phyloP scores from a whole-genome alignment of 2,329 filamentous ascomycete genomes.

The Scorias spongiosa region DNA sequence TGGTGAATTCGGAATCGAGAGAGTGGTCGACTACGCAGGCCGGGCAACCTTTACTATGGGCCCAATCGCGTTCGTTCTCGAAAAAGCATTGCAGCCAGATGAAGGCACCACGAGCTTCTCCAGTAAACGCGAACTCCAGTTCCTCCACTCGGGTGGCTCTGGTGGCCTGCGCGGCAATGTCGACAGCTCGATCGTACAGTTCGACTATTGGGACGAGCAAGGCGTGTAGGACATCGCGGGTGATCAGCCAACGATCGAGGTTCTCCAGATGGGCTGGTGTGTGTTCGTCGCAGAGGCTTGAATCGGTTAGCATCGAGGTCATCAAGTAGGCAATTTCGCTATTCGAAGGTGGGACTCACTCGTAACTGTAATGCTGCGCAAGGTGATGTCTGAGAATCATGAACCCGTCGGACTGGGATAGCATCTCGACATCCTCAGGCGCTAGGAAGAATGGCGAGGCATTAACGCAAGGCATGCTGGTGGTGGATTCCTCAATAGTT shows the following conservation, averaged over 20 bases:
- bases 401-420: slow-evolving; percentile 28
- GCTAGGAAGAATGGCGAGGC: slow-evolving; percentile 27
- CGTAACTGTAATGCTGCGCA: slow-evolving; percentile 23
- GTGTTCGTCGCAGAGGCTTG: slow-evolving; percentile 31
- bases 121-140: slow-evolving; percentile 41
- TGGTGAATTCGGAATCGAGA: slow-evolving; percentile 31
- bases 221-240: slow-evolving; percentile 44
- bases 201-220: slow-evolving; percentile 43
- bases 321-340: not conserved
- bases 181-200: slow-evolving; percentile 39
- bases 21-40: slow-evolving; percentile 30
- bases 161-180: slow-evolving; percentile 35
- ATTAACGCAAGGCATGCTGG: not conserved
- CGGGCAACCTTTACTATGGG: slow-evolving; percentile 40
- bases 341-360: slow-evolving; percentile 11
- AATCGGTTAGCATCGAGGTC: slow-evolving; percentile 27
- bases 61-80: slow-evolving; percentile 42
- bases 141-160: slow-evolving; percentile 34
- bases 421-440: slow-evolving; percentile 24
- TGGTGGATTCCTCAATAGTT: too few relatives aligned
- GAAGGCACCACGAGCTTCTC: slow-evolving; percentile 41
- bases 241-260: slow-evolving; percentile 31
- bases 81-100: slow-evolving; percentile 45
- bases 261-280: slow-evolving; percentile 17
- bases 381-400: slow-evolving; percentile 28